Conservation (phyloP, 345 rosid genomes). For the Bruguiera sexangula region DNA sequence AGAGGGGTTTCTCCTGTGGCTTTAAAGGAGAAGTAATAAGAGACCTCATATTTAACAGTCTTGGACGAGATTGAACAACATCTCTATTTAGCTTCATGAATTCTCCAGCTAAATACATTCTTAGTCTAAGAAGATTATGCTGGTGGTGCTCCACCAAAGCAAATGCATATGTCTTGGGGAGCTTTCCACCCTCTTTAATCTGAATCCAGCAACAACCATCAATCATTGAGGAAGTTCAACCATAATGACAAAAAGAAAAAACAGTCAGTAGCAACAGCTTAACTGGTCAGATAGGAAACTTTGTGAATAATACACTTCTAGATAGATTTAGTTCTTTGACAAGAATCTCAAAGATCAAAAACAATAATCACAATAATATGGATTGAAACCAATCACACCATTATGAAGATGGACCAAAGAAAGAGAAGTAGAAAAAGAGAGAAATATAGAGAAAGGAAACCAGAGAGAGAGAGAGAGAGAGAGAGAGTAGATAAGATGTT, state of each 20-base stretch:
- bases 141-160: slow-evolving; percentile 83
- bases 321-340: too few relatives aligned
- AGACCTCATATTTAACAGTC: slow-evolving; percentile 56
- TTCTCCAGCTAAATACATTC: slow-evolving; percentile 83
- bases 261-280: not conserved
- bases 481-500: too few relatives aligned
- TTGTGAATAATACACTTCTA: too few relatives aligned
- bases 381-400: too few relatives aligned
- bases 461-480: too few relatives aligned
- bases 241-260: not conserved
- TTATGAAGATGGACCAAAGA: too few relatives aligned
- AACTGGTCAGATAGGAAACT: too few relatives aligned
- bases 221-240: slow-evolving; percentile 11
- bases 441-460: too few relatives aligned
- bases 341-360: too few relatives aligned
- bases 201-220: slow-evolving; percentile 30
- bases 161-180: slow-evolving; percentile 77
- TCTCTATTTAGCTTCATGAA: slow-evolving; percentile 40
- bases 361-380: too few relatives aligned
- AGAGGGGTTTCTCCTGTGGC: slow-evolving; percentile 48
- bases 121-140: slow-evolving; percentile 56
- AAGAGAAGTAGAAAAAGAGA: too few relatives aligned
- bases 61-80: slow-evolving; percentile 37
- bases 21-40: slow-evolving; percentile 53
- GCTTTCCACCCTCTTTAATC: slow-evolving; percentile 49